These are phyloP conservation scores for Fraxinus platypoda DNA, from an alignment of 305 asterid species.

Conservation along the genomic window DNA sequence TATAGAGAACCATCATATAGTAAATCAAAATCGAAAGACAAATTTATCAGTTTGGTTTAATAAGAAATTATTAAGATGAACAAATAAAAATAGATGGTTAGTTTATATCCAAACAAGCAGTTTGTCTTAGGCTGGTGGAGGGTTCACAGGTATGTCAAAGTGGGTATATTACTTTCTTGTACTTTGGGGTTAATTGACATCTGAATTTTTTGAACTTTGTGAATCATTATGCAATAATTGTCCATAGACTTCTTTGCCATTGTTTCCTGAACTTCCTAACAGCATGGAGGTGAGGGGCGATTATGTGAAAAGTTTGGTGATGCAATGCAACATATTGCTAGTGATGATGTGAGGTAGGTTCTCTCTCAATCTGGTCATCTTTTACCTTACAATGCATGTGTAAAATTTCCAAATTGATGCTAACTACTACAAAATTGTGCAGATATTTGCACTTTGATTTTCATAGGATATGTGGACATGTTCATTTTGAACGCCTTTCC, in stretches of 20 bases:
- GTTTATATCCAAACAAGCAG: background rate
- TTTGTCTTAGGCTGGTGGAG: background rate
- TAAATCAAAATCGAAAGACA: background rate
- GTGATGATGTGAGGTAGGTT: slow-evolving; percentile 89
- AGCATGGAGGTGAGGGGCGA: slow-evolving; percentile 97
- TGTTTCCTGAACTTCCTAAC: slow-evolving; percentile 33
- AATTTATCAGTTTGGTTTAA: background rate
- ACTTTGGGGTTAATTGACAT: slow-evolving; percentile 9
- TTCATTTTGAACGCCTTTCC: slow-evolving; percentile 96
- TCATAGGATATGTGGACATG: slow-evolving; percentile 94
- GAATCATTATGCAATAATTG: slow-evolving; percentile 12
- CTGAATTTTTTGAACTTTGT: slow-evolving; percentile 8
- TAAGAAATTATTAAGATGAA: background rate
- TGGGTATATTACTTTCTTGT: background rate
- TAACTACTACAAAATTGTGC: slow-evolving; percentile 35
- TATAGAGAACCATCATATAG: background rate
- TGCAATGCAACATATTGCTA: slow-evolving; percentile 66
- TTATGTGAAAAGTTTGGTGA: slow-evolving; percentile 70
- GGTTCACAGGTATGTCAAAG: slow-evolving; percentile 8
- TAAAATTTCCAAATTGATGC: slow-evolving; percentile 25
- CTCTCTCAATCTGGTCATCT: slow-evolving; percentile 16
- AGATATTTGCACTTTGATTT: slow-evolving; percentile 98
- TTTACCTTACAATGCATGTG: slow-evolving; percentile 19
- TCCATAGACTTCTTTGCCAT: slow-evolving; percentile 17
- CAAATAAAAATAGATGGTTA: background rate